Evolutionary conservation across 208 protist genomes (phyloP), one percentile per base, ranked within the genome.

Genomic region (Leishmania martiniquensis): DNA sequence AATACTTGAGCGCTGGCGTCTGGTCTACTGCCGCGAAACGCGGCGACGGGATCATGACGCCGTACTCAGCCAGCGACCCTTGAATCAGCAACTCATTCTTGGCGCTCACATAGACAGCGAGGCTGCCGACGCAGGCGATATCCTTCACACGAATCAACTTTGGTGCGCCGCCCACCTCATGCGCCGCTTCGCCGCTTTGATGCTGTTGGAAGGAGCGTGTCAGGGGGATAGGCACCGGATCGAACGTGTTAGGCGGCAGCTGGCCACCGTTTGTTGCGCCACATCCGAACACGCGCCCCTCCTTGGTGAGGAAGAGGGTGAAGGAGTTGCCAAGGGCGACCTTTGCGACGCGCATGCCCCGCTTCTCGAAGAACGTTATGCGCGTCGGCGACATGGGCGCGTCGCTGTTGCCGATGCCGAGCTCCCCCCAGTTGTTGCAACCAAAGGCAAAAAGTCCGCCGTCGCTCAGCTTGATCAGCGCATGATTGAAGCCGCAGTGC

Each of bases 351-450:
- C 67, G 45, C 47, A 88, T 78, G 15, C 80, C 78, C 39, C 81
- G 78, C 55, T 85, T 60, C 49, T 85, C 77, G 80, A 92, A 93
- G 77, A 87, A 89, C 25, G 63, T n/a, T 32, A 93, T 87, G 37
- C 78, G 83, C 29, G 82, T 87, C 22, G 89, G 87, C 25, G 77
- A 67, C 91, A 92, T 87, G 15, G 91, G 89, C 17, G 89, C 88
- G 54, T 85, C 81, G 37, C 89, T 93, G 57, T 44, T 80, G 57
- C 89, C 91, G 76, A 92, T 88, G 29, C 87, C 88, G 29, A 95
- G 81, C 68, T 95, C 91, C 54, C 91, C 91, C 89, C 89, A 93
- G 57, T 83, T 92, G 79, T 95, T 95, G 83, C 87, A 89, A 22
- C 91, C 91, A 70, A 89, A 95, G 3, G 87, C 80, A 80, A 87